These are phyloP conservation scores for Cymbidium sinense DNA, from an alignment of 106 monocot species.

Conservation along the genomic window DNA sequence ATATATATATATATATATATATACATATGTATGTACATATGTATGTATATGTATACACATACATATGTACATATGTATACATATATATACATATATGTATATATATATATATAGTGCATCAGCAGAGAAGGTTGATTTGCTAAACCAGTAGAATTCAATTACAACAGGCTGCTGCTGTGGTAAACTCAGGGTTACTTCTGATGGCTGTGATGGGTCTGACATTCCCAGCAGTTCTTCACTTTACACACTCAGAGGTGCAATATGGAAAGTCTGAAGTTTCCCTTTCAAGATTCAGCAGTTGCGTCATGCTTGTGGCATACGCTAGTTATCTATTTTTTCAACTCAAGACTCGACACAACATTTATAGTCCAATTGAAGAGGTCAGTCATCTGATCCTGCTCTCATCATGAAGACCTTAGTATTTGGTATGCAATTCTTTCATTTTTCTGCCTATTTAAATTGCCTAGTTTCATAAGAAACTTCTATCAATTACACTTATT, in stretches of 20 bases:
- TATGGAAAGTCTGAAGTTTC: conserved; percentile 92
- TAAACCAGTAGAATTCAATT: conserved; percentile 13
- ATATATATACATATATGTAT: no score
- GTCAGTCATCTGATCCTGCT: conserved; percentile 29
- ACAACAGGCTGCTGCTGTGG: conserved; percentile 79
- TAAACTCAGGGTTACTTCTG: conserved; percentile 87
- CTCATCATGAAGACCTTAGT: neutral
- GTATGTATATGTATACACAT: neutral
- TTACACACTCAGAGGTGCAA: conserved; percentile 90
- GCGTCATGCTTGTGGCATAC: conserved; percentile 93
- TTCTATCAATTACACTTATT: neutral
- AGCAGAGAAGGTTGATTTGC: neutral
- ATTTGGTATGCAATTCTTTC: neutral
- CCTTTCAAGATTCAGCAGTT: conserved; percentile 96
- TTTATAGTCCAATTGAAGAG: conserved; percentile 57
- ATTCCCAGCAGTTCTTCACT: conserved; percentile 97
- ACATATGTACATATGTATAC: no score
- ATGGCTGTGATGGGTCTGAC: conserved; percentile 96
- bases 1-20: no score
- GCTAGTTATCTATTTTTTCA: conserved; percentile 91
- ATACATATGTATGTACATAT: no score
- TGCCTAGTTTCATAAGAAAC: neutral
- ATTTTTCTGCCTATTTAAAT: neutral
- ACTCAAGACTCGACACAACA: conserved; percentile 61
- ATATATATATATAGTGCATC: no score